phyloP scores from a whole-genome alignment of 345 rosid genomes.

The Corymbia maculata region DNA sequence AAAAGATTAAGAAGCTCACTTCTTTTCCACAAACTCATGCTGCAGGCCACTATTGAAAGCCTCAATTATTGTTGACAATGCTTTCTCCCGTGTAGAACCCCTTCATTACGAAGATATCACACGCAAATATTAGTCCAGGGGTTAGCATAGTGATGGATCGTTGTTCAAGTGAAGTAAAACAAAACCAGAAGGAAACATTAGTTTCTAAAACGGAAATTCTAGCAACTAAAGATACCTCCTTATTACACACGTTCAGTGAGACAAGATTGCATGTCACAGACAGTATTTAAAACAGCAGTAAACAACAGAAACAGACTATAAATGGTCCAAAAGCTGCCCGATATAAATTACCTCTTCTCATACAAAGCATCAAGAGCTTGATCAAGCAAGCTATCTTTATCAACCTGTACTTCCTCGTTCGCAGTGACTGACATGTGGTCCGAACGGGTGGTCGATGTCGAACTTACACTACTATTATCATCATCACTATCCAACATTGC shows the following conservation, averaged over 20 bases:
- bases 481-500: constrained; percentile 38
- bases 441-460: constrained; percentile 56
- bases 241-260: not conserved
- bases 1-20: constrained; percentile 28
- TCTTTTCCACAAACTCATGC: constrained; percentile 67
- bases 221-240: not conserved
- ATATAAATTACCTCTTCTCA: constrained; percentile 54
- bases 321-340: not conserved
- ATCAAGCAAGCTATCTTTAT: constrained; percentile 58
- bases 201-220: not conserved
- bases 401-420: constrained; percentile 50
- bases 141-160: not conserved
- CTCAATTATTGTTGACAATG: constrained; percentile 53
- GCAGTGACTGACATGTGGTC: constrained; percentile 40
- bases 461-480: constrained; percentile 66
- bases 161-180: not conserved
- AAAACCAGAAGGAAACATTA: not conserved
- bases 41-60: constrained; percentile 67
- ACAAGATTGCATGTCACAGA: not conserved
- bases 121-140: not conserved
- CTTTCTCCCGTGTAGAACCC: constrained; percentile 83
- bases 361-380: constrained; percentile 77
- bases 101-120: constrained; percentile 18
- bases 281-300: not conserved
- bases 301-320: not conserved